Evolutionary conservation across 768 basidiomycete genomes (phyloP), one percentile per base, ranked within the genome.

Genomic region (Termitomyces bulborhizus): DNA sequence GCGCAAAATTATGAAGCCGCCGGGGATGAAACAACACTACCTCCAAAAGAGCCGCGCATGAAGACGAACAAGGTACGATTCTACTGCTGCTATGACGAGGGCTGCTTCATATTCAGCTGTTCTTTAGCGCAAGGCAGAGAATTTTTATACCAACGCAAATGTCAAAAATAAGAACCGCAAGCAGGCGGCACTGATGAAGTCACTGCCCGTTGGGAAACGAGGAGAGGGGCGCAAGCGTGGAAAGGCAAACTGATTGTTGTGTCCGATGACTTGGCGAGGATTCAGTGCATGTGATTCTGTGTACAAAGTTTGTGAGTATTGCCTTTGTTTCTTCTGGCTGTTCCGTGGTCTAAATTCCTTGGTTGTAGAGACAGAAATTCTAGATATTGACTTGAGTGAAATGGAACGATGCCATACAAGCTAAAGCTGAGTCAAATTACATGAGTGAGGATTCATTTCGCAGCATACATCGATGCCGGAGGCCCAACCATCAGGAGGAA

Each of bases 81-180:
- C 26, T 58, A 41, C 45, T 40, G 46, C 18, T 60, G 16, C 43
- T 13, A n/a, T 39, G 32, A 13, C 12, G 31, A 21, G 57, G 24
- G 53, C 51, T 21, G 44, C 26, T 44, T 53, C 29, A 54, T 53
- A 52, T 41, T 31, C 29, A 63, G 3, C 18, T 52, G 46, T 58
- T 34, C 18, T 21, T n/a, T 65, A 92, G 93, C 87, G 85, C 75
- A 93, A 90, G 72, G 83, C 90, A 9, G 77, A 79, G 54, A 98
- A 98, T 73, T 98, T 93, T 74, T 97, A 91, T 74, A 82, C 85
- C 3, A 78, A 67, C 40, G 81, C 88, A 4, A 93, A 93, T 59
- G 90, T 93, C 59, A 93, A 93, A 76, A 93, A 92, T 71, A 92
- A 88, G 69, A 90, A 83, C 59, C 83, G 89, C 34, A 71, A 71